Percentiles rank a stretch among this genome's conserved stretches.
Evolutionary conservation across 2,329 filamentous ascomycete genomes (phyloP).

Genomic region (Ophiocordyceps polyrhachis-furcata): DNA sequence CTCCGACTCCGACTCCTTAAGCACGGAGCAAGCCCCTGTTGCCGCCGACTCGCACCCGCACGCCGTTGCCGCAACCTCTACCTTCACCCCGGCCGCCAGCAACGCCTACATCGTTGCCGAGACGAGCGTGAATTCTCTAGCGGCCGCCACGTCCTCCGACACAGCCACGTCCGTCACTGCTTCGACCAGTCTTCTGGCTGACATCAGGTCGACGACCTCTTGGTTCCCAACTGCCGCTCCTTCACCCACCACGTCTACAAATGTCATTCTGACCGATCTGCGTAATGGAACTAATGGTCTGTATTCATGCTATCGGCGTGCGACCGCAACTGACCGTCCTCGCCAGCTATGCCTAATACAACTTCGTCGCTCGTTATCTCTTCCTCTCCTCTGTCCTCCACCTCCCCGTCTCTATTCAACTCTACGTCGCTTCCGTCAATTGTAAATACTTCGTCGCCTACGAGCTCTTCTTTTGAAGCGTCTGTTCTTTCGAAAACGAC

Average conservation of each 20-base stretch:
- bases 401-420: background rate
- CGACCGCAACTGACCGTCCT: background rate
- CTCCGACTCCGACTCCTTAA: background rate
- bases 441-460: background rate
- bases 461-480: background rate
- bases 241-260: slow-evolving; percentile 3
- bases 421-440: background rate
- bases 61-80: slow-evolving; percentile 8
- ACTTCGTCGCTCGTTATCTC: background rate
- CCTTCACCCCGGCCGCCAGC: slow-evolving; percentile 7
- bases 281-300: slow-evolving; percentile 9
- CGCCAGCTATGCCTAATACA: background rate
- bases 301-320: background rate
- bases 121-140: no score
- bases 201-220: background rate
- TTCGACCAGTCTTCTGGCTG: background rate
- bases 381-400: background rate
- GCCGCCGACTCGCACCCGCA: slow-evolving; percentile 2
- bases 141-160: background rate
- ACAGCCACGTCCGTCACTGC: background rate
- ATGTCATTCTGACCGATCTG: slow-evolving; percentile 2
- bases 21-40: background rate
- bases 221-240: slow-evolving; percentile 3
- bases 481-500: background rate
- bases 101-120: slow-evolving; percentile 1